Evolutionary conservation across 140 eudicot species (phyloP).

Genomic region (Flaveria floridana): DNA sequence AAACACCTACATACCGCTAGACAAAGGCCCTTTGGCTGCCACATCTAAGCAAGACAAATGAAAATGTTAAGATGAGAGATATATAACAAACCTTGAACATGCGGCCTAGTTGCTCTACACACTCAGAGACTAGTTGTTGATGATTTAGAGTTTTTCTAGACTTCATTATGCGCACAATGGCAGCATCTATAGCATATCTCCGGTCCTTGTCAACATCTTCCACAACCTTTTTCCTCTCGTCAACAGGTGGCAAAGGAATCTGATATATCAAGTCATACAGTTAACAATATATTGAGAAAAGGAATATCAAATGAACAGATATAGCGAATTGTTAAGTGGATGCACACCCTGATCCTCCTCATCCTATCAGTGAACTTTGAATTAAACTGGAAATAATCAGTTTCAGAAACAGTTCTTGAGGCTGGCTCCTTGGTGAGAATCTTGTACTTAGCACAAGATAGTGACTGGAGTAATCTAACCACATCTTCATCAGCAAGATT

Average conservation of each 20-base stretch:
- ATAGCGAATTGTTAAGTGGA: neutral
- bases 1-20: too few relatives aligned
- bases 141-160: constrained; percentile 56
- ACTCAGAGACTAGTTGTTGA: constrained; percentile 62
- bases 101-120: constrained; percentile 64
- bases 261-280: constrained; percentile 24
- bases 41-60: neutral
- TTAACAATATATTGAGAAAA: neutral
- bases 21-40: too few relatives aligned
- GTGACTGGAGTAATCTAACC: constrained; percentile 61
- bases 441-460: constrained; percentile 69
- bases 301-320: neutral
- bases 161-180: constrained; percentile 74
- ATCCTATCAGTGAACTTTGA: constrained; percentile 58
- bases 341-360: constrained; percentile 66
- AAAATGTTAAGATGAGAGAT: neutral
- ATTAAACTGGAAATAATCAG: constrained; percentile 57
- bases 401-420: constrained; percentile 47
- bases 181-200: constrained; percentile 71
- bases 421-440: constrained; percentile 61
- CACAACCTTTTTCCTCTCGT: constrained; percentile 67
- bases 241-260: constrained; percentile 69
- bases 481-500: constrained; percentile 78
- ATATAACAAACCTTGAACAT: constrained; percentile 63
- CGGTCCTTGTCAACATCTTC: constrained; percentile 82